Conservation (phyloP, 306 rosid species). For the Quercus mongolica region DNA sequence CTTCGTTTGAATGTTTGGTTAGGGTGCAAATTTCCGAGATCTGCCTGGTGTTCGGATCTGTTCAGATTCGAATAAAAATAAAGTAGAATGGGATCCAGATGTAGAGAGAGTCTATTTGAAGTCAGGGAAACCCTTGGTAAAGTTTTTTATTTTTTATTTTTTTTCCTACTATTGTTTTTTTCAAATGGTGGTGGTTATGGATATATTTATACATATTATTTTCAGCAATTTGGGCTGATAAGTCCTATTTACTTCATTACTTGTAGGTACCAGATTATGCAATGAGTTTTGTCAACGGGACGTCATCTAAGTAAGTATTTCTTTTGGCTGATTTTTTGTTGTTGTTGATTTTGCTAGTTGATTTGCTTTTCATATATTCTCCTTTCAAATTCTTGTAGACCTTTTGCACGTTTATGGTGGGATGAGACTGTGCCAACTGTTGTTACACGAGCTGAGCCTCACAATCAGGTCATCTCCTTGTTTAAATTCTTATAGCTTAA, state of each 20-base stretch:
- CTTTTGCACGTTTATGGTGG: constrained; percentile 93
- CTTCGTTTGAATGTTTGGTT: background rate
- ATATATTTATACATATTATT: background rate
- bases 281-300: constrained; percentile 57
- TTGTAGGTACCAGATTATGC: constrained; percentile 83
- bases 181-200: no score
- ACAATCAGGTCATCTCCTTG: constrained; percentile 49
- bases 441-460: constrained; percentile 67
- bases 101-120: constrained; percentile 45
- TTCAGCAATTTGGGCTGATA: background rate
- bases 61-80: constrained; percentile 26
- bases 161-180: background rate
- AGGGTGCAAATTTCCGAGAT: constrained; percentile 88
- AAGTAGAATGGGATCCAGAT: constrained; percentile 63
- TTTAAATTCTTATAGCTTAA: constrained; percentile 4
- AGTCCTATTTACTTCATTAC: background rate
- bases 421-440: constrained; percentile 93
- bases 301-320: constrained; percentile 63
- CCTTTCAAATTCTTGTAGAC: constrained; percentile 31
- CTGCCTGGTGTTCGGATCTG: constrained; percentile 74
- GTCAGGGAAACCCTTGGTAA: constrained; percentile 88
- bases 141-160: background rate
- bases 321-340: background rate
- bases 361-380: background rate
- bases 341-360: background rate